phyloP scores from a whole-genome alignment of 192 early-diverging fungal genomes.

The Oehlia diaphana region DNA sequence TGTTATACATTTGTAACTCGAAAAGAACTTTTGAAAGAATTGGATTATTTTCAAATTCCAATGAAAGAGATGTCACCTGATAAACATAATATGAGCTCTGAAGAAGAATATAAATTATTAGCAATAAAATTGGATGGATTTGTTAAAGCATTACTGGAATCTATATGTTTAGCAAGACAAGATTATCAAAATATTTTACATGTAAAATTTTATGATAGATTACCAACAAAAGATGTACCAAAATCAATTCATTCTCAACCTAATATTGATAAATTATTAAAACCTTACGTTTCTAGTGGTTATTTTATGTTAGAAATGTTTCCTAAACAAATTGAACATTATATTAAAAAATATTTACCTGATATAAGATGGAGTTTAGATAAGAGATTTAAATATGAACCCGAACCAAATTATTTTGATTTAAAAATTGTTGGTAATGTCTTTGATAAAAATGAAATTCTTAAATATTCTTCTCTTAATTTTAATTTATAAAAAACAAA shows the following conservation, averaged over 20 bases:
- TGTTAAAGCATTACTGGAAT: neutral
- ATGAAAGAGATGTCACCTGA: neutral
- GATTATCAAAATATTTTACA: slow-evolving; percentile 8
- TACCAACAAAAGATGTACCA: neutral
- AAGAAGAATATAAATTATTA: neutral
- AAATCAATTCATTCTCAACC: neutral
- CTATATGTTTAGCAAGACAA: neutral
- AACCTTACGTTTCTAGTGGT: neutral
- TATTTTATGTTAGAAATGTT: neutral
- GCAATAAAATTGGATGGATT: slow-evolving; percentile 4
- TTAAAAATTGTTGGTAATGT: neutral
- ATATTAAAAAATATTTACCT: neutral
- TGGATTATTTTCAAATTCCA: slow-evolving; percentile 25
- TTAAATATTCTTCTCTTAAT: neutral
- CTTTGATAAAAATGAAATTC: neutral
- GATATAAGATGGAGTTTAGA: neutral
- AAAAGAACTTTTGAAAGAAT: slow-evolving; percentile 1
- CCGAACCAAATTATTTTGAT: neutral
- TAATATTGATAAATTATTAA: neutral
- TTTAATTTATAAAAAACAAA: neutral
- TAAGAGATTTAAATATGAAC: neutral
- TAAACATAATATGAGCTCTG: neutral
- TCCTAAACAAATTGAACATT: neutral
- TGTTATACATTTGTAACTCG: neutral
- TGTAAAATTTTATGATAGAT: neutral